Evolutionary conservation across 2,329 filamentous ascomycete genomes (phyloP), one percentile per base, ranked within the genome.

Genomic region (Neonectria coccinea): DNA sequence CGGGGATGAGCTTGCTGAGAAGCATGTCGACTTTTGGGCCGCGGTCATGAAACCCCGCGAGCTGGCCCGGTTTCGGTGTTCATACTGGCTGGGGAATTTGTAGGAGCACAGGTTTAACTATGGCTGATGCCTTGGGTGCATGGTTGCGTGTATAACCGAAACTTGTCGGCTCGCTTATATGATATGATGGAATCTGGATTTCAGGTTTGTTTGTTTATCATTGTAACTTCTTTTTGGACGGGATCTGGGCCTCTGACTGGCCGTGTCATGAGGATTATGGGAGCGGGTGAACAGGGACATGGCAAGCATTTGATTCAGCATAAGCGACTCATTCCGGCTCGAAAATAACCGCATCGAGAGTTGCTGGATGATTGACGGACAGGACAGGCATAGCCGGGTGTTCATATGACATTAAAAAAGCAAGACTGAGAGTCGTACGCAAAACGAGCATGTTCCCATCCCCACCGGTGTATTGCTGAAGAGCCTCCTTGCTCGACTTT

Each of bases 21-120:
- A 64, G 54, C 59, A 67, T n/a, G 66, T 67, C 18, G 66, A 67
- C 31, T 67, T 66, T 33, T 67, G 66, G 66, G 64, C 56, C 5
- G 53, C 64, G 11, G 64, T 66, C 20, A 61, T 67, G 64, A 67
- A 64, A 33, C 64, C 64, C 51, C 64, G 66, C 20, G 64, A 67
- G 50, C 45, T 66, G 31, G 27, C 66, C 22, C 59, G 66, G 39
- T 64, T 59, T 47, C 57, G 59, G 44, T 67, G 59, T 50, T 66
- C 66, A 11, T 68, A 66, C 33, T 68, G 66, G 66, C 39, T 42
- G 9, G 39, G 39, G n/a, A 42, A 42, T 42, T 20, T 42, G 39
- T 68, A 52, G 48, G n/a, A 14, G 18, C 2, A 3, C 10, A 44
- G 22, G 39, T 12, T 16, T 11, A 20, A 12, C 11, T 27, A 4